Percentiles rank a stretch among this genome's conserved stretches.
These are phyloP conservation scores for Suhomyces sp. DNA, from an alignment of 805 yeast species.

Conservation along the genomic window DNA sequence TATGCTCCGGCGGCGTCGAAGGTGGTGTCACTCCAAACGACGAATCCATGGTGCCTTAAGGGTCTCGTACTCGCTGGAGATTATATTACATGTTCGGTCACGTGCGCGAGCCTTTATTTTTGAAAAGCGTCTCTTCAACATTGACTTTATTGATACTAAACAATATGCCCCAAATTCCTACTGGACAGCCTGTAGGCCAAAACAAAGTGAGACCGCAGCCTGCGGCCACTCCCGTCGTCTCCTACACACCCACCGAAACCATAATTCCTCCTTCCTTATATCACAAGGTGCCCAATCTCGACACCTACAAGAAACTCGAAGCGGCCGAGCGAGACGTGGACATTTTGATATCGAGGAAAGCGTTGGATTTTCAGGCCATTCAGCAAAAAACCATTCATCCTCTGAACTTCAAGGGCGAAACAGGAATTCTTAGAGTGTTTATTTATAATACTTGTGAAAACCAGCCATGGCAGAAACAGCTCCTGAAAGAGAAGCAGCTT, in stretches of 20 bases:
- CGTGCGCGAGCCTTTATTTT: neutral
- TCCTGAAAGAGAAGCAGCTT: slow-evolving; percentile 20
- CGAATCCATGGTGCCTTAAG: neutral
- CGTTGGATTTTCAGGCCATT: slow-evolving; percentile 77
- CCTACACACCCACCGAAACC: slow-evolving; percentile 44
- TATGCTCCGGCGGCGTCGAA: neutral
- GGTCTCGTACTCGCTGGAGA: no score
- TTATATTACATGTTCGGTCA: neutral
- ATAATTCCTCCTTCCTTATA: slow-evolving; percentile 36
- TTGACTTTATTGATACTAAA: neutral
- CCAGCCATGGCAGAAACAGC: slow-evolving; percentile 74
- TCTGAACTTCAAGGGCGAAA: slow-evolving; percentile 38
- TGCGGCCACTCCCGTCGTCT: slow-evolving; percentile 35
- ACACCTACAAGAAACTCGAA: slow-evolving; percentile 62
- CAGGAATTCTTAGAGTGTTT: slow-evolving; percentile 70
- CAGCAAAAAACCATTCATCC: slow-evolving; percentile 41
- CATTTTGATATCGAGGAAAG: slow-evolving; percentile 75
- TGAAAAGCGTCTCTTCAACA: no score
- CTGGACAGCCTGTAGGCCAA: slow-evolving; percentile 11
- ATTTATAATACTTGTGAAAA: slow-evolving; percentile 78
- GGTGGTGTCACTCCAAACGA: neutral
- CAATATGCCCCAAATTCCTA: slow-evolving; percentile 16
- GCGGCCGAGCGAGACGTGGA: slow-evolving; percentile 85
- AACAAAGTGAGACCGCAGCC: slow-evolving; percentile 30
- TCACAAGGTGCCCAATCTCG: slow-evolving; percentile 63